phyloP scores from a whole-genome alignment of 1,139 yeast genomes.

The Taiozyma sp. region DNA sequence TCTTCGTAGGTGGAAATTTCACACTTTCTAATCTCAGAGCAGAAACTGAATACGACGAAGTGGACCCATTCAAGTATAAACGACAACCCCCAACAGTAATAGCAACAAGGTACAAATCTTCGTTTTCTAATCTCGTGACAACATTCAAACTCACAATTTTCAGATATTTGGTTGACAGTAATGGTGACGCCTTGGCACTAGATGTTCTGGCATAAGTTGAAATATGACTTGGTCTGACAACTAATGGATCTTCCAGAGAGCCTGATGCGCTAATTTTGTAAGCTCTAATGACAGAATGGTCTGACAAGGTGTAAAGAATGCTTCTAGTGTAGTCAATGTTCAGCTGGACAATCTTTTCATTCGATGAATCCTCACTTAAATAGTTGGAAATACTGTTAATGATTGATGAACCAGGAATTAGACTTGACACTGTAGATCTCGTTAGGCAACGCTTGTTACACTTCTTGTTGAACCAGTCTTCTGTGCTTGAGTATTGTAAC shows the following conservation, averaged over 20 bases:
- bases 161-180: constrained; percentile 31
- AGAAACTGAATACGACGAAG: constrained; percentile 32
- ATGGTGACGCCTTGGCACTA: constrained; percentile 36
- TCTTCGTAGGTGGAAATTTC: constrained; percentile 74
- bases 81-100: constrained; percentile 86
- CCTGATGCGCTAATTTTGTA: constrained; percentile 48
- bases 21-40: constrained; percentile 48
- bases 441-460: constrained; percentile 81
- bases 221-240: constrained; percentile 31
- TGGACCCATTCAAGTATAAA: constrained; percentile 56
- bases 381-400: constrained; percentile 30
- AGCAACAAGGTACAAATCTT: constrained; percentile 73
- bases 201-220: constrained; percentile 59
- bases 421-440: constrained; percentile 57
- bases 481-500: constrained; percentile 76
- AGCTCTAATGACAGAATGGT: constrained; percentile 77
- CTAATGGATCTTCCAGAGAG: constrained; percentile 33
- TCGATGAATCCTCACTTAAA: constrained; percentile 26
- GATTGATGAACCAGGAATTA: constrained; percentile 45
- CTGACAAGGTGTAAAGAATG: constrained; percentile 76
- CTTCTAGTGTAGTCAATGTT: constrained; percentile 75
- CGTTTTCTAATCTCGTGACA: constrained; percentile 60
- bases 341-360: constrained; percentile 47
- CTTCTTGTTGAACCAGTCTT: constrained; percentile 83
- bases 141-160: constrained; percentile 61